Percentiles rank a stretch among this genome's conserved stretches.
Evolutionary conservation across 1,284 basidiomycete genomes (phyloP).

Genomic region (Naganishia sp.): DNA sequence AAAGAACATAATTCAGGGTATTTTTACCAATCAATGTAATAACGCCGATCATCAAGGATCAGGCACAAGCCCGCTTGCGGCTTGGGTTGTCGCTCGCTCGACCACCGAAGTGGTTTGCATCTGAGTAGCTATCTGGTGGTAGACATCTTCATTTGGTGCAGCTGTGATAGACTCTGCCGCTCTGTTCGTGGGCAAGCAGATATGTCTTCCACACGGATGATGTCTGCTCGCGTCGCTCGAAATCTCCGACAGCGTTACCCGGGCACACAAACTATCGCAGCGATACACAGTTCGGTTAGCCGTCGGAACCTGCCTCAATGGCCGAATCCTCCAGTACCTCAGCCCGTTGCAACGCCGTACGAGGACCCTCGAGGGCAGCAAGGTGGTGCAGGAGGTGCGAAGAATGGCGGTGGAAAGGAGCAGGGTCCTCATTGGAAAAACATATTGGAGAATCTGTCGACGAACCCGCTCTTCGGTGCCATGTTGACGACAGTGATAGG

Average conservation of each 20-base stretch:
- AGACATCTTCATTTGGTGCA: no score
- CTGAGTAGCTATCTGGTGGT: no score
- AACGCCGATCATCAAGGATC: no score
- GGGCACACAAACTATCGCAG: background rate
- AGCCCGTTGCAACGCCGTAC: constrained; percentile 41
- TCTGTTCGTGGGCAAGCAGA: no score
- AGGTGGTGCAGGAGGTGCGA: constrained; percentile 7
- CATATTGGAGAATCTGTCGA: constrained; percentile 45
- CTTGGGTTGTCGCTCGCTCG: no score
- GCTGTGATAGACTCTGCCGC: no score
- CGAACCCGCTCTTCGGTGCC: constrained; percentile 49
- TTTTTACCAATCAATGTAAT: no score
- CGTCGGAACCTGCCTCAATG: constrained; percentile 41
- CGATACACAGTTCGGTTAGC: background rate
- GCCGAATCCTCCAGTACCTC: constrained; percentile 43
- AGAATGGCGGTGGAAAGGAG: constrained; percentile 13
- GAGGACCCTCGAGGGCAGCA: constrained; percentile 23
- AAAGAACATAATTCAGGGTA: no score
- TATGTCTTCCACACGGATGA: background rate
- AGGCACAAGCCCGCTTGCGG: no score
- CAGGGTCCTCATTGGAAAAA: constrained; percentile 31
- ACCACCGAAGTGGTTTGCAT: no score
- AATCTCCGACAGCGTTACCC: background rate
- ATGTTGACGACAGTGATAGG: constrained; percentile 52
- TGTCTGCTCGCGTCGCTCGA: background rate